A percentile compares a stretch with the other conserved stretches of the same genome.
These are phyloP conservation scores for Tubosaeta brunneosetosa DNA, from an alignment of 768 basidiomycete genomes.

Conservation along the genomic window DNA sequence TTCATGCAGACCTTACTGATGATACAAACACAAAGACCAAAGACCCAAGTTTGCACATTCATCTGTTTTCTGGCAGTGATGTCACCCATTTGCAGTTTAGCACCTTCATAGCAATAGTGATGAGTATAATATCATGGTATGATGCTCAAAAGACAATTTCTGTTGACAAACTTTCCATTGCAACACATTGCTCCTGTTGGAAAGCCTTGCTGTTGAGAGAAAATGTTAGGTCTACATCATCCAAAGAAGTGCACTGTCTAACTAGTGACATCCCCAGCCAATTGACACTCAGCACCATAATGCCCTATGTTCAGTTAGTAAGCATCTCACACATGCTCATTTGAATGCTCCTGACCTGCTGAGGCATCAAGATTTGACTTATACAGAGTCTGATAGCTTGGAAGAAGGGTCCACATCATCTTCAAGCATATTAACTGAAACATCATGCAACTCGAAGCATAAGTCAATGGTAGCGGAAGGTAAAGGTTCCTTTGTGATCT, in stretches of 20 bases:
- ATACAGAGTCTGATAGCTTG: slow-evolving; percentile 80
- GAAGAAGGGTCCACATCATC: slow-evolving; percentile 73
- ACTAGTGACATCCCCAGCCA: slow-evolving; percentile 91
- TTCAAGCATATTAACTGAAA: slow-evolving; percentile 84
- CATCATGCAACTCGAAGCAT: slow-evolving; percentile 85
- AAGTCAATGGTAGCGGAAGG: slow-evolving; percentile 42
- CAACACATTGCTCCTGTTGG: slow-evolving; percentile 69
- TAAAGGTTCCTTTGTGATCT: slow-evolving; percentile 10
- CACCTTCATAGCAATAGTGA: slow-evolving; percentile 82
- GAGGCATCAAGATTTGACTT: slow-evolving; percentile 77
- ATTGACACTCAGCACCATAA: slow-evolving; percentile 74
- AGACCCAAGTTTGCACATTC: slow-evolving; percentile 2
- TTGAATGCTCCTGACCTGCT: slow-evolving; percentile 61
- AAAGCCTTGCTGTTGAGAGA: slow-evolving; percentile 79
- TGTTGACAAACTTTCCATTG: slow-evolving; percentile 74
- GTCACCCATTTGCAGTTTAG: slow-evolving; percentile 32
- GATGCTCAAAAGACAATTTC: slow-evolving; percentile 93
- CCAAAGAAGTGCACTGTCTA: slow-evolving; percentile 81
- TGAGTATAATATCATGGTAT: slow-evolving; percentile 88
- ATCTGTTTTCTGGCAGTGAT: slow-evolving; percentile 2
- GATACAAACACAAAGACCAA: slow-evolving; percentile 1
- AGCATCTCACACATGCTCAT: slow-evolving; percentile 3
- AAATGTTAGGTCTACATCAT: slow-evolving; percentile 85
- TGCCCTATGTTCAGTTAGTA: slow-evolving; percentile 48
- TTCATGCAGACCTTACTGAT: slow-evolving; percentile 4